Evolutionary conservation across 768 basidiomycete species (phyloP).

Genomic region (Panaeolus papilionaceus): DNA sequence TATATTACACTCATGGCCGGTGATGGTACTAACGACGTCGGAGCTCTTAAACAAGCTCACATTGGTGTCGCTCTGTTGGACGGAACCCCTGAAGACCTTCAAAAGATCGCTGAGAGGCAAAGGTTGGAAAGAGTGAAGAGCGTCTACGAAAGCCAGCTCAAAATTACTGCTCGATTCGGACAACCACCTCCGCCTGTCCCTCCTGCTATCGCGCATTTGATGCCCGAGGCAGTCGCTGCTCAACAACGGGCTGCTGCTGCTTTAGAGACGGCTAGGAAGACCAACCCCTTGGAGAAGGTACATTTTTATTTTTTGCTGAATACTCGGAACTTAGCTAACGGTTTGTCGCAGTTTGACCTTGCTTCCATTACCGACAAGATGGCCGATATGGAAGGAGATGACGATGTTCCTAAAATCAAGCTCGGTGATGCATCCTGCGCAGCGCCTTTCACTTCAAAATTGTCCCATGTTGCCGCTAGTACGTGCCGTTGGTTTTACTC

Average conservation of each 20-base stretch:
- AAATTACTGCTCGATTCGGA: slow-evolving; percentile 87
- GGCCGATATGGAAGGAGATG: slow-evolving; percentile 93
- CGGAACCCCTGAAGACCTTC: slow-evolving; percentile 88
- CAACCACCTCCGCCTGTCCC: slow-evolving; percentile 96
- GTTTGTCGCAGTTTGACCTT: slow-evolving; percentile 38
- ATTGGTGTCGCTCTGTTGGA: slow-evolving; percentile 94
- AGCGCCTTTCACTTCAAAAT: slow-evolving; percentile 97
- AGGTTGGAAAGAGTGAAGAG: slow-evolving; percentile 91
- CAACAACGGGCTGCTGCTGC: slow-evolving; percentile 82
- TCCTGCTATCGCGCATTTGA: slow-evolving; percentile 81
- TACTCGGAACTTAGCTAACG: slow-evolving; percentile 14
- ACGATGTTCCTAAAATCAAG: slow-evolving; percentile 97
- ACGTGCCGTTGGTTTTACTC: slow-evolving; percentile 38
- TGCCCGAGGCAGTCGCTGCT: slow-evolving; percentile 90
- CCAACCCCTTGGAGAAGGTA: slow-evolving; percentile 93
- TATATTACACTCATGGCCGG: slow-evolving; percentile 98
- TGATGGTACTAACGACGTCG: slow-evolving; percentile 98
- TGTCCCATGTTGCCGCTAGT: slow-evolving; percentile 98
- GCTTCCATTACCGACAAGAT: slow-evolving; percentile 45
- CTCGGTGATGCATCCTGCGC: slow-evolving; percentile 99
- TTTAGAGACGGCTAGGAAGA: slow-evolving; percentile 68
- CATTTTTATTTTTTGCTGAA: slow-evolving; percentile 25
- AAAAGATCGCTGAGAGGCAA: slow-evolving; percentile 94
- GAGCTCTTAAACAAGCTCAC: slow-evolving; percentile 97
- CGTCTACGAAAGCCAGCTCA: slow-evolving; percentile 96